Percentiles rank a stretch among this genome's conserved stretches.
Evolutionary conservation across 2,329 filamentous ascomycete species (phyloP).

Genomic region (Cylindrodendrum hubeiense): DNA sequence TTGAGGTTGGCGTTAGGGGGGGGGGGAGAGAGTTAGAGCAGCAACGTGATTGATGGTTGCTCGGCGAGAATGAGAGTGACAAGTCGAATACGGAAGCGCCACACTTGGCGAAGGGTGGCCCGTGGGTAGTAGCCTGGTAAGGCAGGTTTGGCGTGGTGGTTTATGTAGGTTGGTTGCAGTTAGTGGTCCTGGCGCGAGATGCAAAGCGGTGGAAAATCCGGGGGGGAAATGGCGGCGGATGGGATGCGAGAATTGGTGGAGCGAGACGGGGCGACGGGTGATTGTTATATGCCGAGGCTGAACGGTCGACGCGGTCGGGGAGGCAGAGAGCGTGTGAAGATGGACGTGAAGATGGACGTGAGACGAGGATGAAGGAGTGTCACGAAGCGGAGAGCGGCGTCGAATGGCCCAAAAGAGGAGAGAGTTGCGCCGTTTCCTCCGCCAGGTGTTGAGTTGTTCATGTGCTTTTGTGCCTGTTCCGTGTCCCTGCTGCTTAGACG

Average conservation of each 20-base stretch:
- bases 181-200: constrained; percentile 6
- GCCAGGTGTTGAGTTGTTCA: constrained; percentile 33
- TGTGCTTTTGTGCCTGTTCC: constrained; percentile 36
- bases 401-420: not conserved
- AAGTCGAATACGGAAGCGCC: constrained; percentile 13
- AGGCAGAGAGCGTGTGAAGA: not conserved
- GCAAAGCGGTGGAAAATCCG: constrained; percentile 1
- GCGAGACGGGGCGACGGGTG: not conserved
- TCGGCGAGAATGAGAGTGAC: constrained; percentile 15
- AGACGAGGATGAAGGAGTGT: not conserved
- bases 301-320: not conserved
- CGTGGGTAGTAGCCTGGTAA: constrained; percentile 14
- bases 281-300: constrained; percentile 18
- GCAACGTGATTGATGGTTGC: not conserved
- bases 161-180: not conserved
- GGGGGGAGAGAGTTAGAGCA: constrained; percentile 1
- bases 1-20: constrained; percentile 2
- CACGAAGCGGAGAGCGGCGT: not conserved
- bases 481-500: constrained; percentile 21
- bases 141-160: not conserved
- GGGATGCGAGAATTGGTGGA: constrained; percentile 9
- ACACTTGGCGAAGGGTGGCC: constrained; percentile 13
- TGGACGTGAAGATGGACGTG: not conserved
- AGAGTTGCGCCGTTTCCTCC: not conserved
- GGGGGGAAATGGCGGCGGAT: not conserved